Percentiles rank a stretch among this genome's conserved stretches.
These are phyloP conservation scores for Penicillium thymicola DNA, from an alignment of 2,329 filamentous ascomycete species.

Conservation along the genomic window DNA sequence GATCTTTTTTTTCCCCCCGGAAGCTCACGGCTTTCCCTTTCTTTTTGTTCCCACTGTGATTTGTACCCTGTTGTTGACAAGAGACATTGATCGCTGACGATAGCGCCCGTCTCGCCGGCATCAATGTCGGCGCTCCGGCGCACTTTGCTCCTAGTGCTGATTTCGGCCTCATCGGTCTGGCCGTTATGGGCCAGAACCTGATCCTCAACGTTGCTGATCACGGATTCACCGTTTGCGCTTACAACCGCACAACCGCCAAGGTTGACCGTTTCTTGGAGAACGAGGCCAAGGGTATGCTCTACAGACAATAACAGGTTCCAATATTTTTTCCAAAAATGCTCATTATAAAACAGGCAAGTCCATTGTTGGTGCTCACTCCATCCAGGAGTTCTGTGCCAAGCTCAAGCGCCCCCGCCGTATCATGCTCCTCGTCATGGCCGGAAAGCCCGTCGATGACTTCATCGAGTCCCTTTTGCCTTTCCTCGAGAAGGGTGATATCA, in stretches of 20 bases:
- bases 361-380: slow-evolving; percentile 87
- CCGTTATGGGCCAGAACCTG: slow-evolving; percentile 86
- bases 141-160: slow-evolving; percentile 64
- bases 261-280: slow-evolving; percentile 91
- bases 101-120: slow-evolving; percentile 72
- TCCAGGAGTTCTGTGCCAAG: slow-evolving; percentile 92
- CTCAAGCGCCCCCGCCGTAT: slow-evolving; percentile 95
- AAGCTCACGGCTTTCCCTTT: slow-evolving; percentile 4
- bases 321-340: background rate
- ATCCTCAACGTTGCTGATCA: slow-evolving; percentile 87
- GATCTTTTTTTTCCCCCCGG: slow-evolving; percentile 1
- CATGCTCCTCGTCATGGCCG: slow-evolving; percentile 99
- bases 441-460: slow-evolving; percentile 97
- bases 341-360: slow-evolving; percentile 68
- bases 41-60: background rate
- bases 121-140: slow-evolving; percentile 65
- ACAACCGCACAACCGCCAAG: slow-evolving; percentile 98
- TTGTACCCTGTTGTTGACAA: slow-evolving; percentile 31
- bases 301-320: background rate
- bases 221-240: slow-evolving; percentile 95
- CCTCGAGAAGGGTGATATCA: slow-evolving; percentile 86
- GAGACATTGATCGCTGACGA: slow-evolving; percentile 42
- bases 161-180: slow-evolving; percentile 89
- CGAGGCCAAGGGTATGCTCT: slow-evolving; percentile 70
- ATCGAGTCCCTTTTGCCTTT: slow-evolving; percentile 89